Base-by-base conservation (phyloP, 108 stramenopile species). In the Heterococcus sp. region DNA sequence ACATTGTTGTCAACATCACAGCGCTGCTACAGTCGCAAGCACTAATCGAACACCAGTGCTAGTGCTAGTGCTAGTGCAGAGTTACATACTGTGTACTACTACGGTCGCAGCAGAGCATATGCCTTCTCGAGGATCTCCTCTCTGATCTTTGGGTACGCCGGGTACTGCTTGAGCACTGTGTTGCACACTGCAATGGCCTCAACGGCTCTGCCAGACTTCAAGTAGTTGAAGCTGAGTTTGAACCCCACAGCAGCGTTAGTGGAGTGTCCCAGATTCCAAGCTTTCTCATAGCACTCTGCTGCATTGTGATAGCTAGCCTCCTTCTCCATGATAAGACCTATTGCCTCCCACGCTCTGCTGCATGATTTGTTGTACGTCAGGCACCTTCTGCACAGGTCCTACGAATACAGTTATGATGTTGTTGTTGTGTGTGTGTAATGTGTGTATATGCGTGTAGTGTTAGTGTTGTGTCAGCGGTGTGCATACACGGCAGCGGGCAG, bases 291-390 rank as follows among this genome's bases (percentile, higher is more conserved):
- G 78, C 72, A 72, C 2, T 90, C 91, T 11, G 91, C 90, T 1
- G 91, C 91, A 14, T 89, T 84, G 64, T 79, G 84, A 72, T 90
- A 91, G 32, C 84, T 81, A 8, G 38, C 67, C 70, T 91, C 91
- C 88, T 89, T 89, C 82, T 91, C 91, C 68, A 86, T 76, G 78
- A 91, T 85, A 39, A 88, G 67, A 2, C 90, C 91, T 84, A 91
- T 37, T 11, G 84, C 64, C 82, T 91, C 91, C 91, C 91, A 91
- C 3, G 91, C 91, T 32, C 63, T 68, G 0, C 73, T 58, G 37
- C 89, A 90, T 3, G 79, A 76, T 32, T 87, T 84, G 87, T 91
- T 90, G 86, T 87, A 87, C 33, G 72, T 76, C 35, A 91, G 68
- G 29, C 85, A 87, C 28, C 79, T 76, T 38, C 87, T 73, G 65